These are phyloP conservation scores for Hypocreales sp. DNA, from an alignment of 2,329 filamentous ascomycete genomes.

Conservation along the genomic window DNA sequence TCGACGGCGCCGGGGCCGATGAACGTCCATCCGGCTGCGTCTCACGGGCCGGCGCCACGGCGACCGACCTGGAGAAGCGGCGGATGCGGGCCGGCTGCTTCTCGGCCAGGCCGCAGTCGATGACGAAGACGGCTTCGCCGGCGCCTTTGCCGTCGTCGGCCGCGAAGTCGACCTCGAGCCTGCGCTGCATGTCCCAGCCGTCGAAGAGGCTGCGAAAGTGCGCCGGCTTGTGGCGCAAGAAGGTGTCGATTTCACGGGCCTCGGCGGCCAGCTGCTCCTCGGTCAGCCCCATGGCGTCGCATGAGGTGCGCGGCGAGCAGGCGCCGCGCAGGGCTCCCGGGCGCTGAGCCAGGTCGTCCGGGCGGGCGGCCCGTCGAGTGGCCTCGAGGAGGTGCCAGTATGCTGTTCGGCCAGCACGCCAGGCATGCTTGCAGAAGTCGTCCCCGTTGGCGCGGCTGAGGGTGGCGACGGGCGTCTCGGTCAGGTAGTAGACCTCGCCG, in stretches of 20 bases:
- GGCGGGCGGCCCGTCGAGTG: slow-evolving; percentile 55
- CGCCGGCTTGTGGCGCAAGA: slow-evolving; percentile 54
- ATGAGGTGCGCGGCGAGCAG: slow-evolving; percentile 69
- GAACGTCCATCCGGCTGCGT: slow-evolving; percentile 2
- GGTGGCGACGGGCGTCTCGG: slow-evolving; percentile 47
- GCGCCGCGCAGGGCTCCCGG: slow-evolving; percentile 52
- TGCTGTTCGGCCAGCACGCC: slow-evolving; percentile 63
- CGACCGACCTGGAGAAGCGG: slow-evolving; percentile 25
- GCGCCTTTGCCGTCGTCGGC: slow-evolving; percentile 60
- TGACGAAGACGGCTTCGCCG: slow-evolving; percentile 62
- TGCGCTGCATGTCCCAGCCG: slow-evolving; percentile 85
- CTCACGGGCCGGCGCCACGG: slow-evolving; percentile 5
- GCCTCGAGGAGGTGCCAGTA: slow-evolving; percentile 71
- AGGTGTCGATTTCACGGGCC: slow-evolving; percentile 68
- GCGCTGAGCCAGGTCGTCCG: slow-evolving; percentile 62
- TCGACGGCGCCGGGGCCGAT: slow-evolving; percentile 2
- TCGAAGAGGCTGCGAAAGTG: slow-evolving; percentile 66
- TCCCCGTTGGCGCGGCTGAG: slow-evolving; percentile 31
- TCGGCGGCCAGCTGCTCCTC: slow-evolving; percentile 59
- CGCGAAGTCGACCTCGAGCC: slow-evolving; percentile 77
- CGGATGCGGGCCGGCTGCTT: slow-evolving; percentile 26
- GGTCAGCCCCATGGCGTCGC: slow-evolving; percentile 54
- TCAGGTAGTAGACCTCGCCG: slow-evolving; percentile 79
- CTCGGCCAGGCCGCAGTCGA: slow-evolving; percentile 56
- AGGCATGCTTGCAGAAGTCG: slow-evolving; percentile 51